These are phyloP conservation scores for Achlya hypogyna DNA, from an alignment of 352 stramenopile species.

Conservation along the genomic window DNA sequence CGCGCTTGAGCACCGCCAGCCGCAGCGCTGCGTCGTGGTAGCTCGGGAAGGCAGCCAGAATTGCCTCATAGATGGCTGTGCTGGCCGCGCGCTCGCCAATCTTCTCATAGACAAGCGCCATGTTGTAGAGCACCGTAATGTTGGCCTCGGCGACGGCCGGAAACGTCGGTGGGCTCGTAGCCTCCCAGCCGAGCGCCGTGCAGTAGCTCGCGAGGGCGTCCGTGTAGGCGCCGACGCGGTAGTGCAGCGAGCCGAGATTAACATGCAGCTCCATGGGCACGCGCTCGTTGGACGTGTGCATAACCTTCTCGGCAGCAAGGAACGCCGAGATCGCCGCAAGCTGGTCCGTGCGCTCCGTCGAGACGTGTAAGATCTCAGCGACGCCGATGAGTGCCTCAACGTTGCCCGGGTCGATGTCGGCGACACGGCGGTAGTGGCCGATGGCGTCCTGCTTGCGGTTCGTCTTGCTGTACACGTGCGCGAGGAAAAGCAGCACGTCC, in stretches of 20 bases:
- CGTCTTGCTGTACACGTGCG: conserved; percentile 72
- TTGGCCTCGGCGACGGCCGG: conserved; percentile 65
- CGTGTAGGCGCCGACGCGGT: conserved; percentile 77
- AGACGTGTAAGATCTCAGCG: conserved; percentile 68
- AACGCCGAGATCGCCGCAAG: conserved; percentile 86
- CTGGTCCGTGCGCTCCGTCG: conserved; percentile 76
- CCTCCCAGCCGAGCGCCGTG: conserved; percentile 32
- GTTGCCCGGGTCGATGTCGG: conserved; percentile 78
- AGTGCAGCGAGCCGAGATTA: conserved; percentile 74
- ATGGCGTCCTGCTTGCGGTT: conserved; percentile 77
- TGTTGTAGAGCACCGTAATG: conserved; percentile 94
- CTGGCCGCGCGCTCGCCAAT: conserved; percentile 84
- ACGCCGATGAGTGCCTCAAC: conserved; percentile 77
- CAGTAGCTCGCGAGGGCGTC: conserved; percentile 90
- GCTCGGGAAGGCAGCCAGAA: conserved; percentile 87
- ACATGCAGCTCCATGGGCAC: conserved; percentile 80
- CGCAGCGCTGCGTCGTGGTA: conserved; percentile 94
- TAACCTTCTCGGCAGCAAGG: conserved; percentile 79
- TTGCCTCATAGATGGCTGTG: conserved; percentile 89
- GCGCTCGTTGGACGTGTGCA: conserved; percentile 69
- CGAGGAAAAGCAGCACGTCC: conserved; percentile 72
- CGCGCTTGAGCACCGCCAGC: conserved; percentile 89
- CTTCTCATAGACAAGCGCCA: conserved; percentile 91
- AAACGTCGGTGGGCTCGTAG: background rate
- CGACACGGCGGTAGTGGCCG: conserved; percentile 65